These are phyloP conservation scores for Berberis vulgaris DNA, from an alignment of 164 flowering plant genomes.

Conservation along the genomic window DNA sequence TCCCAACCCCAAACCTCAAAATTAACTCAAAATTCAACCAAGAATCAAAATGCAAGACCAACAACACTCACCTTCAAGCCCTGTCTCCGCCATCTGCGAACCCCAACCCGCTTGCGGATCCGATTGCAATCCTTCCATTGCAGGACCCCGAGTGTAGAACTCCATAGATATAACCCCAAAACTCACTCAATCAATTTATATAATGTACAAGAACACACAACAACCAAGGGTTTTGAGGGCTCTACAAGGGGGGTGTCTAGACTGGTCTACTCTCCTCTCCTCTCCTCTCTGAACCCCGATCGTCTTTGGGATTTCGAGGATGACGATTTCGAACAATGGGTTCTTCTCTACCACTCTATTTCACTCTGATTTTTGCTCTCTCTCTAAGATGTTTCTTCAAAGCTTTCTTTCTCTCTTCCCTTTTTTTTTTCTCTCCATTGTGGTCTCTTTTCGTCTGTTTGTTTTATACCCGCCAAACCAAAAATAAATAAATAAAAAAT, in stretches of 20 bases:
- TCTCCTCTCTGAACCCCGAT: slow-evolving; percentile 6
- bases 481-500: background rate
- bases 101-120: slow-evolving; percentile 40
- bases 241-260: background rate
- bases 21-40: slow-evolving; percentile 1
- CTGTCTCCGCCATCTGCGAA: slow-evolving; percentile 30
- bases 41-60: slow-evolving; percentile 6
- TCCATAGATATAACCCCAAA: slow-evolving; percentile 25
- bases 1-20: slow-evolving; percentile 15
- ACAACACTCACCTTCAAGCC: slow-evolving; percentile 50
- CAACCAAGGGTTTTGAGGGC: slow-evolving; percentile 2
- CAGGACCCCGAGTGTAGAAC: slow-evolving; percentile 38
- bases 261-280: background rate
- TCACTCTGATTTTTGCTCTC: background rate
- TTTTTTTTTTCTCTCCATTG: slow-evolving; percentile 5
- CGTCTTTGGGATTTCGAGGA: slow-evolving; percentile 3
- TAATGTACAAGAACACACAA: slow-evolving; percentile 2
- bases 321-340: background rate
- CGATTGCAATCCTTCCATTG: slow-evolving; percentile 35
- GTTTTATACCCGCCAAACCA: slow-evolving; percentile 12
- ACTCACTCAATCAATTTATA: slow-evolving; percentile 2
- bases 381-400: slow-evolving; percentile 6
- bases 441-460: slow-evolving; percentile 1
- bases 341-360: background rate
- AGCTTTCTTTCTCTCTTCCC: slow-evolving; percentile 8